A percentile compares a stretch with the other conserved stretches of the same genome.
Evolutionary conservation across 306 rosid species (phyloP).

Genomic region (Corylus americana): DNA sequence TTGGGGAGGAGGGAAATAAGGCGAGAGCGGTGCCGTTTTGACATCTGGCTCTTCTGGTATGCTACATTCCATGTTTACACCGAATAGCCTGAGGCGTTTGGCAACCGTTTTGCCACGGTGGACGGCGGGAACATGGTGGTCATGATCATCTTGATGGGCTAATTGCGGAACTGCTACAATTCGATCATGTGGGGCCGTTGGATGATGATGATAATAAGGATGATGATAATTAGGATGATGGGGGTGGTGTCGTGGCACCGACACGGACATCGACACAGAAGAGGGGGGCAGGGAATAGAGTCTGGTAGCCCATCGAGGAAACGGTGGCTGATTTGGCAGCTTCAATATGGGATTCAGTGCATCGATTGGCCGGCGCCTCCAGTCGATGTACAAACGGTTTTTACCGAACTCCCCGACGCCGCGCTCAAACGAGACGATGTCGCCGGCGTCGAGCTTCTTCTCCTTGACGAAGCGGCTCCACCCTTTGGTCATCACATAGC

Average conservation of each 20-base stretch:
- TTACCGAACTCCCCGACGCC: slow-evolving; percentile 59
- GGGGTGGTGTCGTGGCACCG: slow-evolving; percentile 23
- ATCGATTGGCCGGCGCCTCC: slow-evolving; percentile 52
- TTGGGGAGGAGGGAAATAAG: slow-evolving; percentile 33
- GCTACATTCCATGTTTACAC: slow-evolving; percentile 82
- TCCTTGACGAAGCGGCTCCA: slow-evolving; percentile 96
- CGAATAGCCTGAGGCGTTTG: slow-evolving; percentile 65
- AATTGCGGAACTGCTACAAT: slow-evolving; percentile 28
- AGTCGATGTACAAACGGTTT: slow-evolving; percentile 68
- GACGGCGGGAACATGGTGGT: slow-evolving; percentile 31
- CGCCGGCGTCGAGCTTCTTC: slow-evolving; percentile 83
- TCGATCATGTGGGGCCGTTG: slow-evolving; percentile 26
- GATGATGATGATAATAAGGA: slow-evolving; percentile 20
- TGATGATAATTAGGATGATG: background rate
- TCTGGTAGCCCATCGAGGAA: slow-evolving; percentile 47
- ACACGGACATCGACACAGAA: background rate
- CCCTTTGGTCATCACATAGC: slow-evolving; percentile 92
- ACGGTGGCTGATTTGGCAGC: slow-evolving; percentile 44
- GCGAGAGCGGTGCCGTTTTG: slow-evolving; percentile 13
- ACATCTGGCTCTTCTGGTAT: slow-evolving; percentile 37
- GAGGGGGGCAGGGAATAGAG: slow-evolving; percentile 49
- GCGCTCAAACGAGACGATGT: slow-evolving; percentile 76
- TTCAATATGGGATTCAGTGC: slow-evolving; percentile 21
- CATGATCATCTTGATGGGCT: background rate
- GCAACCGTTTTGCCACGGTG: slow-evolving; percentile 17